A percentile compares a stretch with the other conserved stretches of the same genome.
Conservation (phyloP, 192 early-diverging fungal species). For the Dissophora ornata region DNA sequence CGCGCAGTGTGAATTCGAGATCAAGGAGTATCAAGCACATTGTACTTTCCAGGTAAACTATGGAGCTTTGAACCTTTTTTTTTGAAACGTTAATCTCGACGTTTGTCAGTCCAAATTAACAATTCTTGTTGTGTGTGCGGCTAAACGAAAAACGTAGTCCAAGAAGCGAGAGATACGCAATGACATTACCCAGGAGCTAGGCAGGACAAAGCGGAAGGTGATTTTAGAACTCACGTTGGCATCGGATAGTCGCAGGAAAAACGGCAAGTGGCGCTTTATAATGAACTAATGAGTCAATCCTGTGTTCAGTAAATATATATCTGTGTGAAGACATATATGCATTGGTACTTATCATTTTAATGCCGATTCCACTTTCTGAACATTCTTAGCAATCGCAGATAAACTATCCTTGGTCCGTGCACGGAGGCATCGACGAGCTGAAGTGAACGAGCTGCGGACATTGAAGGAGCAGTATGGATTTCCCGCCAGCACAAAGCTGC, state of each 20-base stretch:
- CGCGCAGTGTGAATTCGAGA: slow-evolving; percentile 59
- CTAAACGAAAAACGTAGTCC: slow-evolving; percentile 14
- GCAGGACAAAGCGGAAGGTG: slow-evolving; percentile 18
- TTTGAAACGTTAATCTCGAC: too few relatives aligned
- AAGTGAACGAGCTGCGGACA: slow-evolving; percentile 52
- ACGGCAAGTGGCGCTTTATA: not conserved
- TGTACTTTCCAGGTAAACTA: slow-evolving; percentile 40
- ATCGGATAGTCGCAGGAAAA: not conserved
- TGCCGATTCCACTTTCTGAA: too few relatives aligned
- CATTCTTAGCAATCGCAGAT: slow-evolving; percentile 28
- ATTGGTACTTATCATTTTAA: too few relatives aligned
- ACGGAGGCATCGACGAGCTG: slow-evolving; percentile 42
- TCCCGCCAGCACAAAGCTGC: slow-evolving; percentile 44
- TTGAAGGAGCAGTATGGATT: slow-evolving; percentile 58
- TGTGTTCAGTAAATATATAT: too few relatives aligned
- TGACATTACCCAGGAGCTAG: slow-evolving; percentile 6
- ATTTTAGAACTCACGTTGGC: slow-evolving; percentile 12
- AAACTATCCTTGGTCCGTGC: slow-evolving; percentile 40
- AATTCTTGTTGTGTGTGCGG: not conserved
- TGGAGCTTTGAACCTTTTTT: too few relatives aligned
- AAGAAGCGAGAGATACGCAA: slow-evolving; percentile 25
- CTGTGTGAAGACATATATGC: too few relatives aligned
- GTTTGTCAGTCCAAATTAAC: too few relatives aligned
- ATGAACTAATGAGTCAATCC: too few relatives aligned
- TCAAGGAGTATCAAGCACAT: slow-evolving; percentile 64